Base-by-base conservation (phyloP, 495 filamentous ascomycete genomes). In the Lasiosphaeria miniovina region DNA sequence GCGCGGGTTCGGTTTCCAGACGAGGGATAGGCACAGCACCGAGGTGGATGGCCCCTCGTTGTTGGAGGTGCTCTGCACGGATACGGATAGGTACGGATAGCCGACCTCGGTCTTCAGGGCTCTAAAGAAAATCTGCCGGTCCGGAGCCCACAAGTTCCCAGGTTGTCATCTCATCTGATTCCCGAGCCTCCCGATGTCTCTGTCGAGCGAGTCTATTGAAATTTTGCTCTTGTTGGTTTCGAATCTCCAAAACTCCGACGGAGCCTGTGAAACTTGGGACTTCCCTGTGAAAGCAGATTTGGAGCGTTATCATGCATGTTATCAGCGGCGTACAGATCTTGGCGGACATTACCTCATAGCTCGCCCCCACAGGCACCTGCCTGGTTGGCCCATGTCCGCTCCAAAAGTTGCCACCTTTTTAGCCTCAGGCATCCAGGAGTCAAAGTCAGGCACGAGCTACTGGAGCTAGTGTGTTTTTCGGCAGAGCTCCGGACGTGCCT, bases 391-490 rank as follows among this genome's bases (percentile, higher is more conserved):
- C 15, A 5, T 11, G 0, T 11, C 4, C 43, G 43, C 3, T 41
- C 14, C 8, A 8, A 0, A 8, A 46, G 12, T 11, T n/a, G 43
- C 43, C 43, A 6, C 43, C 11, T 46, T 46, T 45, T 5, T 15
- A 6, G 34, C 14, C 6, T 40, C 14, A 38, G n/a, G 50, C 34
- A 38, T 51, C 61, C 57, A 57, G 53, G 60, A 54, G 62, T 57
- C 15, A 51, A 55, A 4, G 4, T 51, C 45, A 38, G 46, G 35
- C 55, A 35, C 17, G 43, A 46, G 43, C 43, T 46, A 6, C 48
- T 51, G 51, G 6, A 31, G n/a, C 55, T 24, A 24, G 24, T 34
- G 55, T 46, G 36, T 60, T 60, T 64, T 64, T 64, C 57, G 57
- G 56, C 11, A 41, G 46, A 55, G 55, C 61, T 54, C n/a, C 40